Conservation (phyloP, 306 rosid species). For the Acacia acuminata region DNA sequence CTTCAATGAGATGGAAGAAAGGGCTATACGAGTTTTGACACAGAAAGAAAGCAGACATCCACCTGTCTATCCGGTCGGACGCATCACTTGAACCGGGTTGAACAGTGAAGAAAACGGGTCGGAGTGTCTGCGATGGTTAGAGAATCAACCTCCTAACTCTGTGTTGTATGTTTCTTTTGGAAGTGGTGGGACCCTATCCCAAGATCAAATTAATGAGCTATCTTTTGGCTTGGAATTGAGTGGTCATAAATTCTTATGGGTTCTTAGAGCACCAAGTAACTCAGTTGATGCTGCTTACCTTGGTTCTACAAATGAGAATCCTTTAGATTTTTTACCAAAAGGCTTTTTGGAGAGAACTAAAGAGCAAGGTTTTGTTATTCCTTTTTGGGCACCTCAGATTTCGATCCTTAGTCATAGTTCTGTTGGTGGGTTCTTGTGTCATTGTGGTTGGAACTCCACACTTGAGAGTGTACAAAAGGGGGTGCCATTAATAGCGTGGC, state of each 20-base stretch:
- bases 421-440: too few species aligned
- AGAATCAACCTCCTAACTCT: background rate
- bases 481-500: too few species aligned
- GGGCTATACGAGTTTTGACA: conserved; percentile 4
- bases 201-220: conserved; percentile 7
- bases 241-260: conserved; percentile 18
- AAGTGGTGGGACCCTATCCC: conserved; percentile 17
- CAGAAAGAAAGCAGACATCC: conserved; percentile 1
- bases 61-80: conserved; percentile 40
- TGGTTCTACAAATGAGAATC: background rate
- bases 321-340: too few species aligned
- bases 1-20: conserved; percentile 31
- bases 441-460: too few species aligned
- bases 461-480: too few species aligned
- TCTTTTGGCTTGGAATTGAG: conserved; percentile 20
- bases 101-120: background rate
- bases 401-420: too few species aligned
- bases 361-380: too few species aligned
- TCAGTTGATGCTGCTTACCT: conserved; percentile 24
- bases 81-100: conserved; percentile 13
- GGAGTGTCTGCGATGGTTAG: background rate
- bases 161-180: conserved; percentile 17
- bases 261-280: conserved; percentile 14
- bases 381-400: too few species aligned
- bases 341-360: too few species aligned